Evolutionary conservation across 2,329 filamentous ascomycete genomes (phyloP).

Genomic region (Albophoma yamanashiensis): DNA sequence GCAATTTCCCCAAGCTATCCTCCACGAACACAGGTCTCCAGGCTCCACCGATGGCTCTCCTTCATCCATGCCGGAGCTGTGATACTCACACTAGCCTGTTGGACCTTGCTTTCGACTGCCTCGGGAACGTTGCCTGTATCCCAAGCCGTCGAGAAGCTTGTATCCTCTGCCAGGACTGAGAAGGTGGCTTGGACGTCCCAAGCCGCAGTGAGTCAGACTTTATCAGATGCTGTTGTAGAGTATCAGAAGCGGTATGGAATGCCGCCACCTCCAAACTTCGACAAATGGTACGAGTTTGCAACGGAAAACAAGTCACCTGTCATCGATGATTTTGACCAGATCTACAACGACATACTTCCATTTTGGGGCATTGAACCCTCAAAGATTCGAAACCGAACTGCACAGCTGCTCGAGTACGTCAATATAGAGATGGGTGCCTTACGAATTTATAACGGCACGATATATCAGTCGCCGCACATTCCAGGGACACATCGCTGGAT

Average conservation of each 20-base stretch:
- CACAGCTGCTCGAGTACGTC: slow-evolving; percentile 18
- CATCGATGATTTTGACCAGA: slow-evolving; percentile 68
- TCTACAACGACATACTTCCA: slow-evolving; percentile 60
- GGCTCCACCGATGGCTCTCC: slow-evolving; percentile 6
- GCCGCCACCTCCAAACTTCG: slow-evolving; percentile 66
- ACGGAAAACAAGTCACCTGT: slow-evolving; percentile 48
- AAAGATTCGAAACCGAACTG: slow-evolving; percentile 47
- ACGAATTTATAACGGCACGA: slow-evolving; percentile 51
- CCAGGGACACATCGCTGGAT: slow-evolving; percentile 21
- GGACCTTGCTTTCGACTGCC: background rate
- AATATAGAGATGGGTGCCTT: slow-evolving; percentile 28
- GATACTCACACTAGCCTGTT: slow-evolving; percentile 2
- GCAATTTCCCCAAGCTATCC: background rate
- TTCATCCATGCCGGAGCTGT: slow-evolving; percentile 5
- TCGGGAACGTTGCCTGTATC: background rate
- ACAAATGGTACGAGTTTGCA: slow-evolving; percentile 71
- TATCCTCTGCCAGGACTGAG: slow-evolving; percentile 4
- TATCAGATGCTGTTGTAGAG: slow-evolving; percentile 24
- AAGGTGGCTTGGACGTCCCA: slow-evolving; percentile 7
- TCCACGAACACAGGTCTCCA: background rate
- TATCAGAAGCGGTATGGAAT: slow-evolving; percentile 39
- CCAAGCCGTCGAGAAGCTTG: slow-evolving; percentile 7
- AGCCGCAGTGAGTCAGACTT: slow-evolving; percentile 9
- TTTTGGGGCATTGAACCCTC: slow-evolving; percentile 64
- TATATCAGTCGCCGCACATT: slow-evolving; percentile 24